These are phyloP conservation scores for Amanita inopinata DNA, from an alignment of 768 basidiomycete genomes.

Conservation along the genomic window DNA sequence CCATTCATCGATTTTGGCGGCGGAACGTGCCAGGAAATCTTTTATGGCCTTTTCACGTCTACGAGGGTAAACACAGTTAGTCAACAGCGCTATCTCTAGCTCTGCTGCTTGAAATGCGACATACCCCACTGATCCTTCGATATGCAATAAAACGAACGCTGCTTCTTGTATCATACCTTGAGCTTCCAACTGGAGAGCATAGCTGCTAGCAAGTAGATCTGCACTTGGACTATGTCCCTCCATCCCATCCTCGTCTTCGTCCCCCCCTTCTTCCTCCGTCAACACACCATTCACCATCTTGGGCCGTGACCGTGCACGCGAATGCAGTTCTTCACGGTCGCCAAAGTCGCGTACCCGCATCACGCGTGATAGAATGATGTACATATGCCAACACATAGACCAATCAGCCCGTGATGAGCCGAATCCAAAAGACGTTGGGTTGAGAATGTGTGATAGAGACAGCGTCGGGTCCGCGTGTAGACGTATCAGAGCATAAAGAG, in stretches of 20 bases:
- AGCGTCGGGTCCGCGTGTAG: conserved; percentile 65
- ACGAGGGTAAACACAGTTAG: conserved; percentile 5
- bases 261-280: conserved; percentile 25
- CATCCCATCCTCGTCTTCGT: conserved; percentile 33
- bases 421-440: conserved; percentile 70
- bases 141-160: conserved; percentile 80
- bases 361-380: conserved; percentile 76
- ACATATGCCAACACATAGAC: conserved; percentile 87
- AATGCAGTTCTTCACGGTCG: conserved; percentile 55
- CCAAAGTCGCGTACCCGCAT: conserved; percentile 79
- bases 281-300: conserved; percentile 18
- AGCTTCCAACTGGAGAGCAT: conserved; percentile 80
- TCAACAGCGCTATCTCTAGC: background rate
- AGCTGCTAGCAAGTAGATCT: conserved; percentile 73
- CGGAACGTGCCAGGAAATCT: conserved; percentile 67
- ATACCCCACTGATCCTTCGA: conserved; percentile 75
- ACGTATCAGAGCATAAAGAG: conserved; percentile 72
- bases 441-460: conserved; percentile 59
- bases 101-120: conserved; percentile 24
- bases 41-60: conserved; percentile 81
- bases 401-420: conserved; percentile 69
- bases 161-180: conserved; percentile 78
- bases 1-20: conserved; percentile 61
- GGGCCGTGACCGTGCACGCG: conserved; percentile 9
- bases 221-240: conserved; percentile 81